phyloP scores from a whole-genome alignment of 306 rosid species.

The Quercus variabilis region DNA sequence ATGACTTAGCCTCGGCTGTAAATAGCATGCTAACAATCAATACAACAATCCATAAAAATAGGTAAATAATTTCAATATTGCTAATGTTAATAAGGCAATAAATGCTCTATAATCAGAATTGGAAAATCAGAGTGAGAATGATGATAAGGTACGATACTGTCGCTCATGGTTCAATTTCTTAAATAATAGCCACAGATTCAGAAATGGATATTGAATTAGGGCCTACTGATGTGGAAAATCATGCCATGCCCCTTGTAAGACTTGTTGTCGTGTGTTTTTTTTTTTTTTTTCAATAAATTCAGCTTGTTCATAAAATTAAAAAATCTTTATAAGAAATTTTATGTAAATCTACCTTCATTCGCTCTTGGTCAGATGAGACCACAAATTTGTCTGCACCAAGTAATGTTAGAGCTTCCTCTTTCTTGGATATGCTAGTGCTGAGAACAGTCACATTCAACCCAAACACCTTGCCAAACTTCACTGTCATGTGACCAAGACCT shows the following conservation, averaged over 20 bases:
- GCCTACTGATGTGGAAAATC: too few species aligned
- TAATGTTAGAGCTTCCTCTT: slow-evolving; percentile 58
- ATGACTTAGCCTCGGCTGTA: slow-evolving; percentile 52
- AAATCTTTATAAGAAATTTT: slow-evolving; percentile 5
- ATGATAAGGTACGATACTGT: too few species aligned
- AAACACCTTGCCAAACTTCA: slow-evolving; percentile 79
- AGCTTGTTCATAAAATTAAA: background rate
- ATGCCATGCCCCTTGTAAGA: background rate
- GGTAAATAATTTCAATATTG: too few species aligned
- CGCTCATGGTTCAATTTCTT: too few species aligned
- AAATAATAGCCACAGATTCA: too few species aligned
- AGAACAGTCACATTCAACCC: slow-evolving; percentile 67
- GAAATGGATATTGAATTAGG: too few species aligned
- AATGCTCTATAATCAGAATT: too few species aligned
- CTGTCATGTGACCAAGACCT: slow-evolving; percentile 90
- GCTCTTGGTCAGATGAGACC: slow-evolving; percentile 61
- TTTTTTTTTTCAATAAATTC: too few species aligned
- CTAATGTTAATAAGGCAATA: too few species aligned
- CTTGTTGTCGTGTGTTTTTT: too few species aligned
- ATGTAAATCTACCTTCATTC: slow-evolving; percentile 48
- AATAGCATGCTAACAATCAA: slow-evolving; percentile 1
- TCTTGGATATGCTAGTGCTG: slow-evolving; percentile 81
- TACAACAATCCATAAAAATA: background rate
- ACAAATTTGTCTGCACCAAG: slow-evolving; percentile 82
- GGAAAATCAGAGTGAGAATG: too few species aligned